A percentile compares a stretch with the other conserved stretches of the same genome.
These are phyloP conservation scores for Camellia granthamiana DNA, from an alignment of 148 eudicot species.

Conservation along the genomic window DNA sequence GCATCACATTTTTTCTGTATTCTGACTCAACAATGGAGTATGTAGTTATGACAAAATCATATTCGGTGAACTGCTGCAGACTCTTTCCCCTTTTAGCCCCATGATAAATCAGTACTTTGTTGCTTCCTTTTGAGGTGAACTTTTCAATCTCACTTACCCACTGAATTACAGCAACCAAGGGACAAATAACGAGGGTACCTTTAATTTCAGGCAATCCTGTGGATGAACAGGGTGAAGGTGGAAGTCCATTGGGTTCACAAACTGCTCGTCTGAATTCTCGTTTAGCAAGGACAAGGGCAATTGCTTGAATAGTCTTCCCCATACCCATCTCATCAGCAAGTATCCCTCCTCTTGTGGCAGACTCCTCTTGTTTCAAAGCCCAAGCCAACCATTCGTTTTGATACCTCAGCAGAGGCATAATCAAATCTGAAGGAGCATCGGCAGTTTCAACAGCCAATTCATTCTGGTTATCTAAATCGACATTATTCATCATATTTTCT, in stretches of 20 bases:
- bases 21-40: constrained; percentile 83
- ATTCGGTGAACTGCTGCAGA: constrained; percentile 46
- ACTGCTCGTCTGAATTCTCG: constrained; percentile 40
- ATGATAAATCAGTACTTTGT: constrained; percentile 72
- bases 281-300: constrained; percentile 92
- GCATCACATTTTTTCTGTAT: constrained; percentile 71
- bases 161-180: constrained; percentile 70
- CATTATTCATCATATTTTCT: constrained; percentile 32
- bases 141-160: constrained; percentile 84
- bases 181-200: constrained; percentile 89
- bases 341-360: constrained; percentile 72
- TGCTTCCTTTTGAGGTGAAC: constrained; percentile 75
- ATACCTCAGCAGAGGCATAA: constrained; percentile 70
- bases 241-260: constrained; percentile 27
- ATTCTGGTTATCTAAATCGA: constrained; percentile 47
- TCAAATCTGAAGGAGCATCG: constrained; percentile 63
- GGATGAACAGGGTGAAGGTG: constrained; percentile 35
- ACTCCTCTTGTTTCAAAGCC: constrained; percentile 89
- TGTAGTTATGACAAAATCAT: constrained; percentile 92
- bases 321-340: constrained; percentile 99
- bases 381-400: constrained; percentile 98
- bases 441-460: constrained; percentile 46
- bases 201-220: constrained; percentile 44
- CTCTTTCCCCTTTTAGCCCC: constrained; percentile 70
- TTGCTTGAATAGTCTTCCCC: constrained; percentile 95